Evolutionary conservation across 768 basidiomycete species (phyloP).

Genomic region (Lactarius hatsudake): DNA sequence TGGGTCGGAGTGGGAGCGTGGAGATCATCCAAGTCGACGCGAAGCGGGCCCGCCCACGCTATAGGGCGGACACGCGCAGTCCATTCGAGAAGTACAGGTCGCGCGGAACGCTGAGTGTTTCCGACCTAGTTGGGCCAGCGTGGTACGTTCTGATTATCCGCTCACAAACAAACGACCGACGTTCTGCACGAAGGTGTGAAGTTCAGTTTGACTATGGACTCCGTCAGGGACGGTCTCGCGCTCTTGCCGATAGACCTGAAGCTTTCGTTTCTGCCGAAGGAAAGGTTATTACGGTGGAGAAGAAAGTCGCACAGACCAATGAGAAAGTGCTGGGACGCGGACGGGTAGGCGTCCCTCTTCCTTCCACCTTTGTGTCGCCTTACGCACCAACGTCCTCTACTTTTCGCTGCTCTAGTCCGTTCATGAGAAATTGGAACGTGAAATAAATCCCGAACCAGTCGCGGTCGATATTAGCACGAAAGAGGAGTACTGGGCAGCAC

Average conservation of each 20-base stretch:
- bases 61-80: conserved; percentile 3
- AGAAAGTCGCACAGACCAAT: conserved; percentile 50
- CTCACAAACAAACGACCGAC: background rate
- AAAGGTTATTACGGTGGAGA: conserved; percentile 55
- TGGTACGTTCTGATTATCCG: conserved; percentile 17
- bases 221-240: conserved; percentile 51
- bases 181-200: conserved; percentile 60
- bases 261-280: conserved; percentile 57
- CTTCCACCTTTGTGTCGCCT: background rate
- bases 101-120: conserved; percentile 21
- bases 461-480: conserved; percentile 47
- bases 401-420: conserved; percentile 46
- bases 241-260: conserved; percentile 49
- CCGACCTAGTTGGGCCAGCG: conserved; percentile 27
- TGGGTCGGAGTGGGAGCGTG: background rate
- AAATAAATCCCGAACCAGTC: conserved; percentile 59
- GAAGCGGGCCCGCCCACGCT: background rate
- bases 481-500: conserved; percentile 78
- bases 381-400: background rate
- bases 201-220: conserved; percentile 76
- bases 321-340: conserved; percentile 55
- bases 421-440: conserved; percentile 74
- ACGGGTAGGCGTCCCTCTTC: conserved; percentile 40
- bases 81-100: conserved; percentile 19
- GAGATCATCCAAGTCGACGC: background rate